A percentile compares a stretch with the other conserved stretches of the same genome.
Evolutionary conservation across 2,329 filamentous ascomycete species (phyloP).

Genomic region (Hypocreales sp.): DNA sequence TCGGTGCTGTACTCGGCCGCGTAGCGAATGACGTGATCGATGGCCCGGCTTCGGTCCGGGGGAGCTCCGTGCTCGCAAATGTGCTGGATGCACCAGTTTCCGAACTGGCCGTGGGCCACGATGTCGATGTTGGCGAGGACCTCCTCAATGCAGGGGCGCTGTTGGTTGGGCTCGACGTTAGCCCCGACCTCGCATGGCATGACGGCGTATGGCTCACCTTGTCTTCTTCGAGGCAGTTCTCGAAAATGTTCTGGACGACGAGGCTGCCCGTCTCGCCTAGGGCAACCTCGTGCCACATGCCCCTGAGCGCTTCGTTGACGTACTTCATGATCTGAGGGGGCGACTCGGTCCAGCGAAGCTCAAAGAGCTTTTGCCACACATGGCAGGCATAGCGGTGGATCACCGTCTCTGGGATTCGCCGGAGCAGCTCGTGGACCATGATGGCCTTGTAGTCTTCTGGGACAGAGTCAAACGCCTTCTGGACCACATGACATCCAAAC

Average conservation of each 20-base stretch:
- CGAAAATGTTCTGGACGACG: constrained; percentile 98
- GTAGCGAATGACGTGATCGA: constrained; percentile 89
- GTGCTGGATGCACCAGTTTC: constrained; percentile 99
- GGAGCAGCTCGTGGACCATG: constrained; percentile 96
- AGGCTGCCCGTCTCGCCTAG: constrained; percentile 93
- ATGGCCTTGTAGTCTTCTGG: constrained; percentile 95
- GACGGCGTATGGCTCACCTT: constrained; percentile 73
- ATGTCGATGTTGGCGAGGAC: constrained; percentile 91
- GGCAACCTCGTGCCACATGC: constrained; percentile 99
- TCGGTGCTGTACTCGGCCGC: constrained; percentile 97
- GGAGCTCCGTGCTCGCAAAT: constrained; percentile 93
- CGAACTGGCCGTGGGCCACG: constrained; percentile 93
- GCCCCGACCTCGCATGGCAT: no score
- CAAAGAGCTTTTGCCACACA: constrained; percentile 99
- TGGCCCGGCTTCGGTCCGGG: constrained; percentile 78
- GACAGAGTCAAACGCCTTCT: constrained; percentile 96
- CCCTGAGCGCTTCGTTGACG: constrained; percentile 84
- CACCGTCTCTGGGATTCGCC: constrained; percentile 91
- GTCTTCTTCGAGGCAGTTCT: constrained; percentile 96
- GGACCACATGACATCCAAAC: constrained; percentile 94
- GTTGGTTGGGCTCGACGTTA: no score
- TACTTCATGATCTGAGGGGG: constrained; percentile 98
- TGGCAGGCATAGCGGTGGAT: constrained; percentile 98
- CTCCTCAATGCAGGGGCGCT: constrained; percentile 95
- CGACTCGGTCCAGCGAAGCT: constrained; percentile 86